A percentile compares a stretch with the other conserved stretches of the same genome.
Conservation (phyloP, 108 stramenopile genomes). For the Skeletonema potamos region DNA sequence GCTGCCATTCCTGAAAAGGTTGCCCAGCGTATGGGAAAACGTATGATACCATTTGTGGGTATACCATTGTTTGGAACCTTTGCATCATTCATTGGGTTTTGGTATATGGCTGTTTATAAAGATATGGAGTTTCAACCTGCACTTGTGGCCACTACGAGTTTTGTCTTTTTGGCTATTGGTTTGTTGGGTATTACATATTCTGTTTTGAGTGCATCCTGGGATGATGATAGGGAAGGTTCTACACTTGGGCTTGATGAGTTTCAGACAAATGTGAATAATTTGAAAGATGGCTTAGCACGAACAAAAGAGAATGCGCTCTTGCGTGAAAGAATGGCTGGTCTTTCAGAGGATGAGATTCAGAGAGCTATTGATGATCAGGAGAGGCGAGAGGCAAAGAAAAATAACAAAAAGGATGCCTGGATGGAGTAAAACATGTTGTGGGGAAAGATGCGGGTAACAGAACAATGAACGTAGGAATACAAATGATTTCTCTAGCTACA, state of each 20-base stretch:
- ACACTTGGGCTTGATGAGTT: conserved; percentile 74
- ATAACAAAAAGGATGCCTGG: conserved; percentile 30
- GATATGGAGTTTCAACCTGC: conserved; percentile 80
- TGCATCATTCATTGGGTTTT: conserved; percentile 78
- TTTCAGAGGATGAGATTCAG: conserved; percentile 52
- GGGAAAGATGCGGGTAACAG: background rate
- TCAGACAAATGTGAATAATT: conserved; percentile 61
- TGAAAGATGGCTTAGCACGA: conserved; percentile 66
- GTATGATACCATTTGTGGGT: conserved; percentile 88
- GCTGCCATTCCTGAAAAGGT: conserved; percentile 87
- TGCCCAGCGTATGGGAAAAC: conserved; percentile 75
- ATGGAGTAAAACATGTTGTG: conserved; percentile 25
- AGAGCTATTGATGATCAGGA: conserved; percentile 42
- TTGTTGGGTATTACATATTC: conserved; percentile 85
- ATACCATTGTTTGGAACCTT: conserved; percentile 71
- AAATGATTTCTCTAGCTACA: background rate
- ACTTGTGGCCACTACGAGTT: conserved; percentile 70
- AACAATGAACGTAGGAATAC: background rate
- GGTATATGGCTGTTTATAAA: conserved; percentile 77
- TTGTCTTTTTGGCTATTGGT: conserved; percentile 71
- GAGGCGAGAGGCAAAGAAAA: conserved; percentile 36
- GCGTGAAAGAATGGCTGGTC: conserved; percentile 67
- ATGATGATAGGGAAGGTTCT: conserved; percentile 74
- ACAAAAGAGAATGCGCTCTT: conserved; percentile 74
- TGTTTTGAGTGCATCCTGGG: conserved; percentile 79